Percentiles rank a stretch among this genome's conserved stretches.
Evolutionary conservation across 768 basidiomycete species (phyloP).

Genomic region (Mycena rebaudengoi): DNA sequence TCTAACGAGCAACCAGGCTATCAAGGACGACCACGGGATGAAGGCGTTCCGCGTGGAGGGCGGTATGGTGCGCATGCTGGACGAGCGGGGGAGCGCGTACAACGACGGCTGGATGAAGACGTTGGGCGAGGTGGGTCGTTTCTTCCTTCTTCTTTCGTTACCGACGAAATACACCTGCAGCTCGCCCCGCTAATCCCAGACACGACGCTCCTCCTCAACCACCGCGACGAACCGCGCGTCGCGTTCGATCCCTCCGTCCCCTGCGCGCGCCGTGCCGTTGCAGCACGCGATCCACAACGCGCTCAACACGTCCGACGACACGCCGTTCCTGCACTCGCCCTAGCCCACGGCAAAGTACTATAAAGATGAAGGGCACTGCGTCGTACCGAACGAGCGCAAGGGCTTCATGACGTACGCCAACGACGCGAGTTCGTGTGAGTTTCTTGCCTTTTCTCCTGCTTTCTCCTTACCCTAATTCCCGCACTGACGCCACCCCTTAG

Average conservation of each 20-base stretch:
- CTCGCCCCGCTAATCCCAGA: not conserved
- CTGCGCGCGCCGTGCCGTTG: too few species aligned
- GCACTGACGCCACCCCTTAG: not conserved
- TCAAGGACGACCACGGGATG: not conserved
- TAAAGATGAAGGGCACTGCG: not conserved
- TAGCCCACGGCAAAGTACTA: not conserved
- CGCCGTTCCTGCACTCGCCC: not conserved
- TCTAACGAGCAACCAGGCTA: not conserved
- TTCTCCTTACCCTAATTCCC: not conserved
- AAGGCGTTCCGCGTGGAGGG: not conserved
- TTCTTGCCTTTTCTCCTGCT: not conserved
- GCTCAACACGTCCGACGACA: not conserved
- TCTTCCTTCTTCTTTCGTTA: not conserved
- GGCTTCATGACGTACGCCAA: not conserved
- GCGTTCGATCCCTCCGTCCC: not conserved
- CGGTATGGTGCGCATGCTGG: not conserved
- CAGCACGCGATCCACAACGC: too few species aligned
- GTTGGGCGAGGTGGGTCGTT: not conserved
- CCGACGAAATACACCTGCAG: not conserved
- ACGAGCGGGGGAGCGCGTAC: constrained; percentile 11
- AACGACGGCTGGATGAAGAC: constrained; percentile 8
- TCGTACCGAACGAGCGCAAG: not conserved
- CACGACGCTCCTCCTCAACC: not conserved
- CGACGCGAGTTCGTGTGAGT: not conserved
- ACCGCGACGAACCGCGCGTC: constrained; percentile 4